These are phyloP conservation scores for Adenanthera pavonina DNA, from an alignment of 306 rosid species.

Conservation along the genomic window DNA sequence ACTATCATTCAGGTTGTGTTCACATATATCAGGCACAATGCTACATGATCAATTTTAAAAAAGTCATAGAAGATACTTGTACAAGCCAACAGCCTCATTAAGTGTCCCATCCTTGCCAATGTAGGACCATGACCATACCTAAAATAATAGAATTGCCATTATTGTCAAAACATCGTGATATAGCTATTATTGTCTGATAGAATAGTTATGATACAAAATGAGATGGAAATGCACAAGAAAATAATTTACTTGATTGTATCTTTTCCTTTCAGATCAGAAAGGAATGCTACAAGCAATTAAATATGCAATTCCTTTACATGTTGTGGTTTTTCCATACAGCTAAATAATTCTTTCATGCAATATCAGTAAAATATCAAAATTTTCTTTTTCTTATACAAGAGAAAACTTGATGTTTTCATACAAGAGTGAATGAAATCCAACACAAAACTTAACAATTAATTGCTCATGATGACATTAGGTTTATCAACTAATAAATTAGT, in stretches of 20 bases:
- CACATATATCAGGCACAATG: constrained; percentile 41
- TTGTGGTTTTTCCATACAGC: neutral
- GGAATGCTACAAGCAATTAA: neutral
- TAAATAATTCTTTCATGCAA: neutral
- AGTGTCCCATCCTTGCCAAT: constrained; percentile 92
- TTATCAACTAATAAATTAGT: constrained; percentile 10
- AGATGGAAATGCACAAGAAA: constrained; percentile 3
- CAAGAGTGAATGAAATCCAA: neutral
- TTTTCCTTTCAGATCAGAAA: neutral
- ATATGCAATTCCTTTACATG: neutral
- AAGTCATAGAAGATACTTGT: constrained; percentile 56
- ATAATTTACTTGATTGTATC: neutral
- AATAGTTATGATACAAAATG: neutral
- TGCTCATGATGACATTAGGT: constrained; percentile 20
- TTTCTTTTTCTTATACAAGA: constrained; percentile 39
- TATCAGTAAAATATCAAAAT: neutral
- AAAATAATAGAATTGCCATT: constrained; percentile 21
- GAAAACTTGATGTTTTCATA: neutral
- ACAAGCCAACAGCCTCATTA: constrained; percentile 85
- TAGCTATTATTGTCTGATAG: neutral
- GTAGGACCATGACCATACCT: constrained; percentile 99
- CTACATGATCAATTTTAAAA: neutral
- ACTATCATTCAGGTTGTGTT: constrained; percentile 48
- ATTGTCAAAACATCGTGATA: constrained; percentile 6
- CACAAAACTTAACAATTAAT: neutral